Evolutionary conservation across 1,284 basidiomycete genomes (phyloP), one percentile per base, ranked within the genome.

Genomic region (Melampsora americana): DNA sequence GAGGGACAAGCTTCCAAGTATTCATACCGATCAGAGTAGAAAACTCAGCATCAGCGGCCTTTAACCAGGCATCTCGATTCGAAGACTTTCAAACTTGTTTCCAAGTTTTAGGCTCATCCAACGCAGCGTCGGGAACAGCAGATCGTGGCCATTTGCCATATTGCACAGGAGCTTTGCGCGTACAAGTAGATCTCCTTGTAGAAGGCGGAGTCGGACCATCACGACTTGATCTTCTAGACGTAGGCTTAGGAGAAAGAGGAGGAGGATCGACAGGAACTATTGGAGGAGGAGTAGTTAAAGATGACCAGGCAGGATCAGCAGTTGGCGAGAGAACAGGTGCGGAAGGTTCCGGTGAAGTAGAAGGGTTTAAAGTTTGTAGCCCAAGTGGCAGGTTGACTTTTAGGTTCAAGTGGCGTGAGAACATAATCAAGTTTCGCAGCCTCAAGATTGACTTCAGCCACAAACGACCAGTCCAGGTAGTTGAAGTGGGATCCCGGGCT

Each of bases 381-480:
- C 35, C 35, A 67, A 20, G 6, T 50, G 5, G 67, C 9, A 35
- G 67, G n/a, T 50, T 18, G 1, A n/a, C 20, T 56, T 68, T 56
- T 28, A 53, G 6, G 14, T 68, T 68, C 6, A 30, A 20, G 4
- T 18, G 18, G 30, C 18, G 11, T 35, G 66, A 60, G 32, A 44
- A 69, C 23, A 23, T 69, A 69, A 14, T 59, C 32, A 1, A 69
- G 50, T 20, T 30, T 26, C 4, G 46, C 42, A 1, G 28, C n/a
- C 28, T 20, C 14, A 23, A 69, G 60, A 23, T 69, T 35, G 5
- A 69, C 60, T 14, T 53, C 30, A 26, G 56, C 18, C 7, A 66
- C 65, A 44, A 44, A 46, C 14, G 4, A 23, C 65, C 65, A 68
- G 28, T 68, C 66, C 12, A 68, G 28, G n/a, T 50, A 53, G 20